Conservation (phyloP, 1,284 basidiomycete species). For the Fomes fomentarius region DNA sequence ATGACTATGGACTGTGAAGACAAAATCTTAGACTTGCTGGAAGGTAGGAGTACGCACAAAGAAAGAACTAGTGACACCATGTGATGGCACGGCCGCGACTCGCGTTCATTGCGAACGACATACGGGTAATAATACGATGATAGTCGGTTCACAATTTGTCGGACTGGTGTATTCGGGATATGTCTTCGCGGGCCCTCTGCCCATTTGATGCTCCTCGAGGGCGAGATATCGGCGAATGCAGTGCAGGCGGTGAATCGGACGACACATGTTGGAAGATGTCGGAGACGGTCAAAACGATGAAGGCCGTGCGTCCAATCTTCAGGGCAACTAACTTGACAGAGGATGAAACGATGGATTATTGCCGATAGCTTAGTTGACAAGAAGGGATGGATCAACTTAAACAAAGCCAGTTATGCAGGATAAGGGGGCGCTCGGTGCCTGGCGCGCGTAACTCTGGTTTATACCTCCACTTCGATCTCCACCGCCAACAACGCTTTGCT, state of each 20-base stretch:
- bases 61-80: too few species aligned
- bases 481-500: conserved; percentile 18
- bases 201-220: neutral
- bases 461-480: conserved; percentile 19
- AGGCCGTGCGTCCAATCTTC: conserved; percentile 20
- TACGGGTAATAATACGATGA: neutral
- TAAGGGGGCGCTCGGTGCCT: conserved; percentile 13
- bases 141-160: neutral
- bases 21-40: too few species aligned
- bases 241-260: conserved; percentile 11
- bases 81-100: too few species aligned
- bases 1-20: too few species aligned
- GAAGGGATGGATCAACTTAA: too few species aligned
- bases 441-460: conserved; percentile 2
- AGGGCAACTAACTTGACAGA: too few species aligned
- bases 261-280: conserved; percentile 10
- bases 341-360: neutral
- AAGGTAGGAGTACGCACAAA: too few species aligned
- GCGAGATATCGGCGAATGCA: neutral
- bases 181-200: neutral
- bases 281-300: conserved; percentile 13
- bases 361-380: conserved; percentile 1
- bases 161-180: neutral
- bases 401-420: too few species aligned
- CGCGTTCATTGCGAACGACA: too few species aligned